Evolutionary conservation across 2,329 filamentous ascomycete species (phyloP).

Genomic region (Lasiodiplodia sp.): DNA sequence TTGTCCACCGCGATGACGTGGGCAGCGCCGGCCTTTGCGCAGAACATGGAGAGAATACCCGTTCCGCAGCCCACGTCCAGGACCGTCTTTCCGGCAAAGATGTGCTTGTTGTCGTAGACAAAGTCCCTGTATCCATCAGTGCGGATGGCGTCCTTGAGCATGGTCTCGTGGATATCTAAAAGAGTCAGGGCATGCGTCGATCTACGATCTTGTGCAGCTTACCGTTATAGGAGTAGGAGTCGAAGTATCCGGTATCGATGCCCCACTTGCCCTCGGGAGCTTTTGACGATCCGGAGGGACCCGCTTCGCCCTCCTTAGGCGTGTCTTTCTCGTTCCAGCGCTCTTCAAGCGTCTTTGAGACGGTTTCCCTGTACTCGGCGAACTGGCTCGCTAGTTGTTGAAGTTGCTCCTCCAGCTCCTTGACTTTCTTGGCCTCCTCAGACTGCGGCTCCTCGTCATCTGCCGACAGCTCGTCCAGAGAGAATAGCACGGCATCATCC

Average conservation of each 20-base stretch:
- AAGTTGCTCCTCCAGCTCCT: conserved; percentile 31
- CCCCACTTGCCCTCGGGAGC: conserved; percentile 53
- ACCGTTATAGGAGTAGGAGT: conserved; percentile 74
- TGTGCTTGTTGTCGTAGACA: conserved; percentile 87
- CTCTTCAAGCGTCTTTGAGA: conserved; percentile 26
- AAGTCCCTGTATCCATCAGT: conserved; percentile 95
- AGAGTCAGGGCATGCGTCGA: neutral
- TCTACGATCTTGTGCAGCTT: conserved; percentile 35
- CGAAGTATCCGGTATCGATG: conserved; percentile 66
- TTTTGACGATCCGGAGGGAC: conserved; percentile 33
- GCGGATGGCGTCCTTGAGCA: conserved; percentile 89
- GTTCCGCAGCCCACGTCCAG: conserved; percentile 87
- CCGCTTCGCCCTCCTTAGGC: conserved; percentile 40
- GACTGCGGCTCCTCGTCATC: conserved; percentile 33
- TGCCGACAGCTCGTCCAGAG: conserved; percentile 74
- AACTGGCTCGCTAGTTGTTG: conserved; percentile 49
- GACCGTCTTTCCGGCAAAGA: conserved; percentile 86
- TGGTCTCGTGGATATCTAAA: conserved; percentile 88
- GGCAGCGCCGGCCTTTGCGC: conserved; percentile 85
- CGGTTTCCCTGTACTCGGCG: conserved; percentile 48
- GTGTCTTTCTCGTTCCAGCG: conserved; percentile 49
- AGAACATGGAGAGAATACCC: conserved; percentile 93
- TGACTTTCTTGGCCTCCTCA: conserved; percentile 32
- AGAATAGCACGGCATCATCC: conserved; percentile 88
- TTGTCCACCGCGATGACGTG: conserved; percentile 92